Evolutionary conservation across 176 grass and related monocot genomes (phyloP).

Genomic region (Elaeis guineensis): DNA sequence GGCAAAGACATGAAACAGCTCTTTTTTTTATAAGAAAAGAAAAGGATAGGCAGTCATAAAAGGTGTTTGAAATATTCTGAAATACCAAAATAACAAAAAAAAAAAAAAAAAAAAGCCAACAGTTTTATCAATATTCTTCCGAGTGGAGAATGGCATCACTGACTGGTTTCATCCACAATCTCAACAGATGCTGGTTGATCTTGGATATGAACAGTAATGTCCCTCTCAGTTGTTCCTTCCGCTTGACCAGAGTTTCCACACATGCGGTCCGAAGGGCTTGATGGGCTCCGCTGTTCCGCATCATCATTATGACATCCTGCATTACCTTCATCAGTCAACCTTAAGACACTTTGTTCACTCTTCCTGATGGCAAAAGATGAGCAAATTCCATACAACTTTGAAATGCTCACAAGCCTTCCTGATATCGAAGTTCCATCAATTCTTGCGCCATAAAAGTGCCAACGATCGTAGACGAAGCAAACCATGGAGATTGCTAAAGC

Average conservation of each 20-base stretch:
- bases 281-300: too few species aligned
- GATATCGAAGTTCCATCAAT: not conserved
- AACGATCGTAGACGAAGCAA: not conserved
- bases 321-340: not conserved
- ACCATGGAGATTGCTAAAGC: not conserved
- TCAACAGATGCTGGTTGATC: conserved; percentile 36
- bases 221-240: conserved; percentile 4
- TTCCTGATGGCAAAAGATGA: not conserved
- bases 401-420: not conserved
- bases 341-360: not conserved
- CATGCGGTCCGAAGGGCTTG: too few species aligned
- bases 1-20: too few species aligned
- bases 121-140: too few species aligned
- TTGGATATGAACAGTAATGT: conserved; percentile 14
- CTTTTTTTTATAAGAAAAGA: too few species aligned
- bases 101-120: too few species aligned
- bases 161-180: conserved; percentile 20
- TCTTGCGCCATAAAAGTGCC: not conserved
- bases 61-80: too few species aligned
- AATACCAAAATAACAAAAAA: too few species aligned
- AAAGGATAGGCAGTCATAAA: too few species aligned
- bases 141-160: not conserved
- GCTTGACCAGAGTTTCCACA: too few species aligned
- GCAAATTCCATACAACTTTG: not conserved
- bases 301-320: too few species aligned